Evolutionary conservation across 225 moss, liverwort and hornwort genomes (phyloP).

Genomic region (Climacium dendroides): DNA sequence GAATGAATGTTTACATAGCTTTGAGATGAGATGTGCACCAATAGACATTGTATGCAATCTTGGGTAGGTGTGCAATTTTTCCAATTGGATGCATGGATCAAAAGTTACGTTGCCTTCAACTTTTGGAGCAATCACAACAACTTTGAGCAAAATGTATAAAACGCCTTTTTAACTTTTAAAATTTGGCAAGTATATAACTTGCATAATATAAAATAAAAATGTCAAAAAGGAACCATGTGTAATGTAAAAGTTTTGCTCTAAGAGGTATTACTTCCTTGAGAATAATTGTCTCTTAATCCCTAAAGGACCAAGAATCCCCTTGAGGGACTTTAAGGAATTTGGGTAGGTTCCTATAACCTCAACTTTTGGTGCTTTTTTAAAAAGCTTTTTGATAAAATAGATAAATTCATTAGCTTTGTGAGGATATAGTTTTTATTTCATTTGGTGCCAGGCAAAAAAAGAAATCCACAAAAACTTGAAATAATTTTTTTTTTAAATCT

Average conservation of each 20-base stretch:
- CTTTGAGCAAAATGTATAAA: accelerated
- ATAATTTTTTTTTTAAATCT: no score
- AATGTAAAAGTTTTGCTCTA: accelerated
- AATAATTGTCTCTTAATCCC: no score
- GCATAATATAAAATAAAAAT: background rate
- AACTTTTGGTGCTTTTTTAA: no score
- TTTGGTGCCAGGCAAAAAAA: no score
- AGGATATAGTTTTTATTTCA: no score
- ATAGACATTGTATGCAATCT: background rate
- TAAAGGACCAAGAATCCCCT: no score
- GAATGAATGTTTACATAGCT: background rate
- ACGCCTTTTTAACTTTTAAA: accelerated
- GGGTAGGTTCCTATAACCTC: no score
- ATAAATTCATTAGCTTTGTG: no score
- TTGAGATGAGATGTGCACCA: accelerated
- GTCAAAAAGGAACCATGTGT: background rate
- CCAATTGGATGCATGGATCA: accelerated
- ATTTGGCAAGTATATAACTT: background rate
- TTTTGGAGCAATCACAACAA: accelerated
- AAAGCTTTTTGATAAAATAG: no score
- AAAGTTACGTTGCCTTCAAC: background rate
- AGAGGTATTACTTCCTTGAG: accelerated
- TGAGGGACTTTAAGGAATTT: no score
- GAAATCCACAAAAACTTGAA: no score
- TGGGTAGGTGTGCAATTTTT: accelerated